Evolutionary conservation across 176 grass and related monocot species (phyloP).

Genomic region (Aegilops speltoides): DNA sequence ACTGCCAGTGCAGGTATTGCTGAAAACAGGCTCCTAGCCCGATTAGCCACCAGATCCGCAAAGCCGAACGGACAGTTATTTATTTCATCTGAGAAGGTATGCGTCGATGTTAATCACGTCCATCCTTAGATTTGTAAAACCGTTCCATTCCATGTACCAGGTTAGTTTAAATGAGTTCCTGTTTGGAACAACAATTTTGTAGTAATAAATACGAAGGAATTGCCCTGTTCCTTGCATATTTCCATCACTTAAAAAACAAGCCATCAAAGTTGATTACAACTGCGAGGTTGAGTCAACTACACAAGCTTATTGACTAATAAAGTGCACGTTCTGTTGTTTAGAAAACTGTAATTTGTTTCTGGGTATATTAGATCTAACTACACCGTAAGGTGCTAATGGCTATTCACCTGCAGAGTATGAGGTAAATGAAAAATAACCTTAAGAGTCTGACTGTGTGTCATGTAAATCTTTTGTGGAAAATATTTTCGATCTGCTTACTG

Average conservation of each 20-base stretch:
- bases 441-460: background rate
- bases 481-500: background rate
- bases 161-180: constrained; percentile 9
- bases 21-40: constrained; percentile 88
- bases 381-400: background rate
- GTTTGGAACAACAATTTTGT: constrained; percentile 16
- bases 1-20: constrained; percentile 88
- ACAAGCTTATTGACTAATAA: background rate
- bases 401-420: background rate
- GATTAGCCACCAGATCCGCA: constrained; percentile 86
- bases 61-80: constrained; percentile 91
- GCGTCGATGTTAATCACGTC: background rate
- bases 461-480: background rate
- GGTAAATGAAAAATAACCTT: background rate
- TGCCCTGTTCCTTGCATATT: background rate
- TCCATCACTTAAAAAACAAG: background rate
- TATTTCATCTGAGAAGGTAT: constrained; percentile 81
- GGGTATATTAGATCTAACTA: background rate
- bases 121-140: constrained; percentile 4
- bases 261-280: background rate
- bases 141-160: background rate
- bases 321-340: background rate
- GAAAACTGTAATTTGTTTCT: background rate
- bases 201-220: background rate
- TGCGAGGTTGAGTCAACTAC: background rate